Percentiles rank a stretch among this genome's conserved stretches.
These are phyloP conservation scores for Mollisia scopiformis DNA, from an alignment of 2,329 filamentous ascomycete species.

Conservation along the genomic window DNA sequence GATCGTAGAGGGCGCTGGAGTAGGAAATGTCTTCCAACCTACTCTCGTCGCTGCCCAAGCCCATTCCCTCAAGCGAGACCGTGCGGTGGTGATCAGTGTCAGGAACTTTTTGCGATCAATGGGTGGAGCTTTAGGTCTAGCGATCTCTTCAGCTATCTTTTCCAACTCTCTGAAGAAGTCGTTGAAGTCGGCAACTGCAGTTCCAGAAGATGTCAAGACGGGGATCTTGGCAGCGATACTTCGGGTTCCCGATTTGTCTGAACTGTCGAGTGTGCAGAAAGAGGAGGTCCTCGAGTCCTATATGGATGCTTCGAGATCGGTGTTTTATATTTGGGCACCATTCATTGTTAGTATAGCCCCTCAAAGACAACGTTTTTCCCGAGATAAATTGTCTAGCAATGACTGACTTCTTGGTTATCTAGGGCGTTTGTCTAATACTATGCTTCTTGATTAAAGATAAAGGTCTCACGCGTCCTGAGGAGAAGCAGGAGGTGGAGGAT, in stretches of 20 bases:
- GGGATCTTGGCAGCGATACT: constrained; percentile 31
- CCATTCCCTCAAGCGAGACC: constrained; percentile 56
- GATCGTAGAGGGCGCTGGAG: constrained; percentile 52
- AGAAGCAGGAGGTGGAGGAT: constrained; percentile 18
- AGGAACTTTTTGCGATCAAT: constrained; percentile 65
- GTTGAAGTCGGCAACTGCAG: constrained; percentile 16
- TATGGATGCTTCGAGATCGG: constrained; percentile 53
- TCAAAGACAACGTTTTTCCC: no score
- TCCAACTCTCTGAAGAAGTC: constrained; percentile 36
- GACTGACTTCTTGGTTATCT: no score
- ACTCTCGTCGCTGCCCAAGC: constrained; percentile 61
- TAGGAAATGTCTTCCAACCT: constrained; percentile 53
- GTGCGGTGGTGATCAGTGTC: constrained; percentile 64
- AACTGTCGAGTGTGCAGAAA: constrained; percentile 24
- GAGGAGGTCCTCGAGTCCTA: constrained; percentile 52
- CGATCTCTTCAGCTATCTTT: constrained; percentile 56
- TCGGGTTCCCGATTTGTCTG: constrained; percentile 27
- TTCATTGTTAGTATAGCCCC: no score
- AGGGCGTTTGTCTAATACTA: constrained; percentile 49
- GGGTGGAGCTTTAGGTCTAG: constrained; percentile 61
- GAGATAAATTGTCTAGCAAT: no score
- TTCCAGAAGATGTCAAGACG: constrained; percentile 22
- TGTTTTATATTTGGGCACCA: constrained; percentile 61
- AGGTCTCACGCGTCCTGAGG: constrained; percentile 44
- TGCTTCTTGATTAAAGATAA: constrained; percentile 55